Conservation (phyloP, 2,329 filamentous ascomycete genomes). For the Diaporthe destruens region DNA sequence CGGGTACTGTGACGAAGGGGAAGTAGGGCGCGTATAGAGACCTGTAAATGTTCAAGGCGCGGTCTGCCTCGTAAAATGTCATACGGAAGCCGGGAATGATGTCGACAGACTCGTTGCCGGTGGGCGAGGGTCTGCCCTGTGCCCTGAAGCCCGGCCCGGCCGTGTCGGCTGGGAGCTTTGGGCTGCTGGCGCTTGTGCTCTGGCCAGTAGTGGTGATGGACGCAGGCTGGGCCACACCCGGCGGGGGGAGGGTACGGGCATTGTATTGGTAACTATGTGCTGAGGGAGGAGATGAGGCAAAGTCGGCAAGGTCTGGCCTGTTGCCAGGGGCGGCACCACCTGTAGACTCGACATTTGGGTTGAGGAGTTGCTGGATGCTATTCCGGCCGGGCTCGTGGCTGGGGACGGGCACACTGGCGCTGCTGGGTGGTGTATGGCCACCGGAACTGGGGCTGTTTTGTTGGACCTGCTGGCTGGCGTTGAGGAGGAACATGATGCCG, state of each 20-base stretch:
- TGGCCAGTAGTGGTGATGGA: conserved; percentile 12
- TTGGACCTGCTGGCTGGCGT: conserved; percentile 48
- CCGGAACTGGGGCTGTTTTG: conserved; percentile 41
- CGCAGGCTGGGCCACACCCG: conserved; percentile 15
- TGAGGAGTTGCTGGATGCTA: conserved; percentile 40
- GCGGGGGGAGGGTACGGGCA: conserved; percentile 32
- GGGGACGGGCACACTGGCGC: conserved; percentile 18
- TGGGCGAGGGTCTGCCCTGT: conserved; percentile 5
- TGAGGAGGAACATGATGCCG: conserved; percentile 54
- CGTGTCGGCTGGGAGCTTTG: background rate
- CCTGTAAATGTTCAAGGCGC: conserved; percentile 52
- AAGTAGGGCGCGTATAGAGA: conserved; percentile 51
- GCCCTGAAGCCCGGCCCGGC: conserved; percentile 18
- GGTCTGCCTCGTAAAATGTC: conserved; percentile 50
- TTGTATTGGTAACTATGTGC: conserved; percentile 27
- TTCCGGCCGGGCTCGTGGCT: conserved; percentile 30
- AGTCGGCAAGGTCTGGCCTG: conserved; percentile 31
- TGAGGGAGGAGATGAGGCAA: conserved; percentile 27
- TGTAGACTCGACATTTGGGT: conserved; percentile 35
- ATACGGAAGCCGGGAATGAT: conserved; percentile 54
- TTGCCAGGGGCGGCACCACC: background rate
- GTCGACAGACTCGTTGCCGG: conserved; percentile 44
- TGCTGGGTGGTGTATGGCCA: conserved; percentile 40
- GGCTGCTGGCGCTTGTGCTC: background rate
- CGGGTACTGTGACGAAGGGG: conserved; percentile 54